phyloP scores from a whole-genome alignment of 148 eudicot species.

The Fagopyrum homotropicum region DNA sequence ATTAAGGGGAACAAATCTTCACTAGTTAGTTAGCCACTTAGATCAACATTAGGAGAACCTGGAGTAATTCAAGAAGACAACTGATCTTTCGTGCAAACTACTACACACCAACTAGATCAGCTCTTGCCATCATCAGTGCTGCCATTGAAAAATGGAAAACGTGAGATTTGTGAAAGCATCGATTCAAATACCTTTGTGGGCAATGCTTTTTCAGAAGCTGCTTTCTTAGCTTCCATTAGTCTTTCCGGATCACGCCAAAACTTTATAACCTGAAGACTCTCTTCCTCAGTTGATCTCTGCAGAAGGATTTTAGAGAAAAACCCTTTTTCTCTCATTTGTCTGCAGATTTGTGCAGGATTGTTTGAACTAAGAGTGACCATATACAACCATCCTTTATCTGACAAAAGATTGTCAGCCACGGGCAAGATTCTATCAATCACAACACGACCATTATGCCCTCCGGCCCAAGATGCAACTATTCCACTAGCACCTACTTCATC shows the following conservation, averaged over 20 bases:
- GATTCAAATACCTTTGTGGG: conserved; percentile 6
- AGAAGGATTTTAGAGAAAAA: conserved; percentile 63
- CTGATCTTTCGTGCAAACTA: background rate
- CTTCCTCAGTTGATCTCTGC: conserved; percentile 93
- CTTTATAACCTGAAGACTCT: conserved; percentile 74
- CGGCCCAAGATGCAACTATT: conserved; percentile 87
- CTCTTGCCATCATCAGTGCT: background rate
- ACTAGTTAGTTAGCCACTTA: background rate
- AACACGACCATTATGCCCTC: conserved; percentile 86
- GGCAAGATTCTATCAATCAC: conserved; percentile 86
- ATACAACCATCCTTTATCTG: conserved; percentile 82
- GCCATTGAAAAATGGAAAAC: background rate
- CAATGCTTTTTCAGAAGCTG: background rate
- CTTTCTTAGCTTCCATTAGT: conserved; percentile 27
- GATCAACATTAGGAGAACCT: background rate
- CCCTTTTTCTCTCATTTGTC: conserved; percentile 71
- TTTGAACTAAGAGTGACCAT: conserved; percentile 68
- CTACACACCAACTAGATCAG: background rate
- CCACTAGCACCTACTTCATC: conserved; percentile 84
- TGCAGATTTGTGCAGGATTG: conserved; percentile 69
- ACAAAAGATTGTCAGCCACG: conserved; percentile 66
- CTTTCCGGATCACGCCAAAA: conserved; percentile 79
- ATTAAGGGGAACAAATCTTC: background rate
- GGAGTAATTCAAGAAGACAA: background rate
- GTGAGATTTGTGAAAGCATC: conserved; percentile 6